Evolutionary conservation across 805 yeast species (phyloP).

Genomic region (Zygoascus tannicola): DNA sequence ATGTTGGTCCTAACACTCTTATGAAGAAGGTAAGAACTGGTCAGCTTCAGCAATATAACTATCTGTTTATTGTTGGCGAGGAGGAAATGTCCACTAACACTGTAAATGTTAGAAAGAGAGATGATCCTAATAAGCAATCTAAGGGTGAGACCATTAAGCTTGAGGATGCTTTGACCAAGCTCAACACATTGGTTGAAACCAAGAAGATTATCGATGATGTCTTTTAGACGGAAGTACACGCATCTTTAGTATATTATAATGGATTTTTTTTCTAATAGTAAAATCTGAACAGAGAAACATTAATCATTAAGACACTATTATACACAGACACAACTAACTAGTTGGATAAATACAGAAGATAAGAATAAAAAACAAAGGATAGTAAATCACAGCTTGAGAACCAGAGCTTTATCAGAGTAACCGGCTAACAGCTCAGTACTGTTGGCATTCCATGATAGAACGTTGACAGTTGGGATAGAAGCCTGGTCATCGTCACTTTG

Average conservation of each 20-base stretch:
- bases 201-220: slow-evolving; percentile 23
- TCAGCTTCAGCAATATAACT: slow-evolving; percentile 88
- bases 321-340: too few species aligned
- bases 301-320: too few species aligned
- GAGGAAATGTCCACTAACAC: slow-evolving; percentile 71
- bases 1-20: slow-evolving; percentile 87
- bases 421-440: slow-evolving; percentile 16
- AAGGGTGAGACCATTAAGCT: slow-evolving; percentile 72
- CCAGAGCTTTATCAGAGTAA: slow-evolving; percentile 11
- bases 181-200: slow-evolving; percentile 56
- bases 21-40: slow-evolving; percentile 98
- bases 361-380: neutral
- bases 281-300: too few species aligned
- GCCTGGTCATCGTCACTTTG: neutral
- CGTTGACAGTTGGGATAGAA: slow-evolving; percentile 4
- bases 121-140: slow-evolving; percentile 78
- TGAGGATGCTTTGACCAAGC: slow-evolving; percentile 60
- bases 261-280: neutral
- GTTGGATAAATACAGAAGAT: neutral
- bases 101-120: slow-evolving; percentile 96
- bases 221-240: slow-evolving; percentile 4
- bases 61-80: slow-evolving; percentile 94
- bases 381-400: neutral
- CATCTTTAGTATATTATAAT: slow-evolving; percentile 1
- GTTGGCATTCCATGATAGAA: slow-evolving; percentile 16